Evolutionary conservation across 345 rosid species (phyloP), one percentile per base, ranked within the genome.

Genomic region (Acer campestre): DNA sequence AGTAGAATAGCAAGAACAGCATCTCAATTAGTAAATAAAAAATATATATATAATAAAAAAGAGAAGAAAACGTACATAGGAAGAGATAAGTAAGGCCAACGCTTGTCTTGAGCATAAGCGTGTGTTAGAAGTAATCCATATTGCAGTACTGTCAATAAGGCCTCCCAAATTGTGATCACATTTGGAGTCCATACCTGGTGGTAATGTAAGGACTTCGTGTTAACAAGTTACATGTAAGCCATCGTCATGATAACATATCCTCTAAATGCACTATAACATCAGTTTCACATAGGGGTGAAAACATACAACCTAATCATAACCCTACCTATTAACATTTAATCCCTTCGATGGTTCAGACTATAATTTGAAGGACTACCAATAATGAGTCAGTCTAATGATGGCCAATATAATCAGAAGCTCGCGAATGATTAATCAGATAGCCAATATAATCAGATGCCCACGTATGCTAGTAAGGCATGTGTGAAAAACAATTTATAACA

Each of bases 71-170:
- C 95, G 71, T 77, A 93, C 99, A 95, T 61, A 18, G 99, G 99
- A 73, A 95, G 86, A 61, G 98, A 95, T 55, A 93, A 18, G 81
- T 88, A 95, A 77, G 98, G 97, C 98, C 99, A 95, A 25, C 92
- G 93, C 85, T 88, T 92, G 86, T 95, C 99, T 89, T 95, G 96
- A 68, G 91, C 99, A 86, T 92, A 95, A 35, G 97, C 97, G 56
- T 93, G 97, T 20, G 65, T 55, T 31, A 95, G 84, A 74, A 92
- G 94, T 58, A 92, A 81, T 42, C 92, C 99, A 81, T 82, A 93
- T 73, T 92, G 94, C 82, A 95, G 46, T 46, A 93, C 99, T 2
- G 99, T 95, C 82, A 92, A 82, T 20, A 89, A 79, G 77, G 99
- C 98, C 82, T 95, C 99, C 93, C 90, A 88, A 46, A 95, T 73